phyloP scores from a whole-genome alignment of 192 early-diverging fungal species.

The Lunasporangiospora selenospora region DNA sequence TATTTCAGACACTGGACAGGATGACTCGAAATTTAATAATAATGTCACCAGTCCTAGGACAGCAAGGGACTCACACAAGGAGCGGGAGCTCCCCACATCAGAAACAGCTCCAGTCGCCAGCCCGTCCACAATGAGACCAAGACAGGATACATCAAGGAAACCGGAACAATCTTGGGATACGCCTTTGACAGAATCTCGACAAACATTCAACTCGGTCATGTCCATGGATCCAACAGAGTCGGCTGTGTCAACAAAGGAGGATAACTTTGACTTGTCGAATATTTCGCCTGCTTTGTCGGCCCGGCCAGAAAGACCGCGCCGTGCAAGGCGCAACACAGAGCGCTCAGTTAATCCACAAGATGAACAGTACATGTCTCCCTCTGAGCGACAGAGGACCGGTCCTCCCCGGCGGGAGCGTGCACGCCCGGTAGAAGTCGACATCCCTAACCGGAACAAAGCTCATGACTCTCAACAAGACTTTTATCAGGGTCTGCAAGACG shows the following conservation, averaged over 20 bases:
- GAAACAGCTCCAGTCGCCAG: not conserved
- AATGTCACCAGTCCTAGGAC: not conserved
- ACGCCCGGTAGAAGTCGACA: not conserved
- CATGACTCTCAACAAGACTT: not conserved
- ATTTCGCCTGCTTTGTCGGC: not conserved
- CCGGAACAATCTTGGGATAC: too few species aligned
- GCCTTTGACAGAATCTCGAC: not conserved
- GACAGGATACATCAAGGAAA: too few species aligned
- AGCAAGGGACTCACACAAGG: not conserved
- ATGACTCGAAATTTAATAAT: too few species aligned
- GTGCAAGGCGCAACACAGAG: slow-evolving; percentile 26
- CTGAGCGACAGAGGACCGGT: not conserved
- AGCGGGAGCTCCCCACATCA: not conserved
- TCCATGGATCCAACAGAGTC: not conserved
- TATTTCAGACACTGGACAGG: not conserved
- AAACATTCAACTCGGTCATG: not conserved
- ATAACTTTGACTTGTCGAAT: not conserved
- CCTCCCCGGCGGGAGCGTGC: not conserved
- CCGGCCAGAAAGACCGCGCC: slow-evolving; percentile 23
- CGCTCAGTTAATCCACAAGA: slow-evolving; percentile 3
- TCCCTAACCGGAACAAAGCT: not conserved
- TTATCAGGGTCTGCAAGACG: too few species aligned
- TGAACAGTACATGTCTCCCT: not conserved
- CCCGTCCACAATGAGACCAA: not conserved
- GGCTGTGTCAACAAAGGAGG: not conserved